These are phyloP conservation scores for Tylopilus cervinicoccineus DNA, from an alignment of 768 basidiomycete species.

Conservation along the genomic window DNA sequence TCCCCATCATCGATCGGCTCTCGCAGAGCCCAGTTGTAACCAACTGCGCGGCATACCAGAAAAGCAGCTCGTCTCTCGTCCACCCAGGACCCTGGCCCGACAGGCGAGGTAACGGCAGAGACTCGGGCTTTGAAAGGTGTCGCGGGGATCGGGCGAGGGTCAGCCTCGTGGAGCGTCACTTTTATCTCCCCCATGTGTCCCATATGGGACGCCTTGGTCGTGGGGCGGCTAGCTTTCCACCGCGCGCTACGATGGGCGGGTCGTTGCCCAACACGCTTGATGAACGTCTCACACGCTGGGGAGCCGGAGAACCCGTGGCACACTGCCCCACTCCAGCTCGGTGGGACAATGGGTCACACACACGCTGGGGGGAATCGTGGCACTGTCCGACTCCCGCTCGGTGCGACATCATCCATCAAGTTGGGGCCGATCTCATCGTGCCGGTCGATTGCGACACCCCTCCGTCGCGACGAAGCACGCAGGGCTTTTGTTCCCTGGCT, in stretches of 20 bases:
- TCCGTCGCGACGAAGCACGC: too few species aligned
- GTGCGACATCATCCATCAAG: too few species aligned
- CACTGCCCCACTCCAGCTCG: too few species aligned
- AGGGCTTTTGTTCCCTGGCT: neutral
- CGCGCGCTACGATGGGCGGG: too few species aligned
- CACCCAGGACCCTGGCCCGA: conserved; percentile 40
- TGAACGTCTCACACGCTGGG: too few species aligned
- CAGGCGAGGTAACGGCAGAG: conserved; percentile 20
- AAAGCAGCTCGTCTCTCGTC: conserved; percentile 36
- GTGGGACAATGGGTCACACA: too few species aligned
- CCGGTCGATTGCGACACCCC: too few species aligned
- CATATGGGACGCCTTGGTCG: conserved; percentile 13
- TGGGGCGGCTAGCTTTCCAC: neutral
- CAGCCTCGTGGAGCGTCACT: neutral
- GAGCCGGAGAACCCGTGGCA: too few species aligned
- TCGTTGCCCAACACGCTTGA: too few species aligned
- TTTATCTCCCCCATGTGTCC: conserved; percentile 17
- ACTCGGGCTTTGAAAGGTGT: conserved; percentile 46
- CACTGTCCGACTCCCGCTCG: too few species aligned
- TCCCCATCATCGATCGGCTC: conserved; percentile 57
- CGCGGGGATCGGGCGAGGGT: conserved; percentile 49
- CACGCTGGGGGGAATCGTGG: too few species aligned
- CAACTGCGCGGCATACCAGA: conserved; percentile 66
- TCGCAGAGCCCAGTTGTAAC: conserved; percentile 59
- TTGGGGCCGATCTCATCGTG: too few species aligned